These are phyloP conservation scores for Mycena venus DNA, from an alignment of 768 basidiomycete genomes.

Conservation along the genomic window DNA sequence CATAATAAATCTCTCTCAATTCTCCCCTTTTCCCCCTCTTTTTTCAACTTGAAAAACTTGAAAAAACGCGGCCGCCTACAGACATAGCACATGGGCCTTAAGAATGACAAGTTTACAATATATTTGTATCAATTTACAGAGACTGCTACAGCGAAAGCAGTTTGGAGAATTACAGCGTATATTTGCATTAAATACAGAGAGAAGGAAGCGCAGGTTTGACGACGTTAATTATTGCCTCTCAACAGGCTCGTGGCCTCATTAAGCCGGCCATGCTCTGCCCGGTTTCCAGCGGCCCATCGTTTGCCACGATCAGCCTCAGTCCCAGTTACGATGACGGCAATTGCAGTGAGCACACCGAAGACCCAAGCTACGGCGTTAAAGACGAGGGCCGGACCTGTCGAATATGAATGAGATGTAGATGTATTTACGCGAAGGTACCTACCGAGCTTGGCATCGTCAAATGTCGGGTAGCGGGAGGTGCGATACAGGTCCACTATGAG, in stretches of 20 bases:
- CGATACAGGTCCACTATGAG: slow-evolving; percentile 75
- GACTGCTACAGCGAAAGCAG: too few relatives aligned
- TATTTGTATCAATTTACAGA: too few relatives aligned
- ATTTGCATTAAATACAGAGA: slow-evolving; percentile 22
- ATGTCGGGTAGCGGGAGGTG: slow-evolving; percentile 59
- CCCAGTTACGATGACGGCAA: slow-evolving; percentile 73
- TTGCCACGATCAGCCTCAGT: slow-evolving; percentile 72
- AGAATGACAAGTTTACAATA: too few relatives aligned
- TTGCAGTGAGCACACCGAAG: slow-evolving; percentile 62
- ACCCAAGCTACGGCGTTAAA: slow-evolving; percentile 75
- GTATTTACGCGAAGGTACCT: slow-evolving; percentile 30
- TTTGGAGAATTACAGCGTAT: slow-evolving; percentile 1
- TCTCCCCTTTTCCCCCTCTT: too few relatives aligned
- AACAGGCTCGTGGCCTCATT: slow-evolving; percentile 58
- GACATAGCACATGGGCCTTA: too few relatives aligned
- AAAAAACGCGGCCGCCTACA: too few relatives aligned
- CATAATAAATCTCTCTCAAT: too few relatives aligned
- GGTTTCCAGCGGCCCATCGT: slow-evolving; percentile 83
- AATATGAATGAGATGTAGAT: background rate
- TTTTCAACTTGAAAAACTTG: too few relatives aligned
- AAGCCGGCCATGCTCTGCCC: slow-evolving; percentile 46
- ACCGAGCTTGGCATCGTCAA: slow-evolving; percentile 75
- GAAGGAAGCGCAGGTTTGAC: background rate
- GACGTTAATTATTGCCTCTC: slow-evolving; percentile 4
- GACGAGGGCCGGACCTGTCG: slow-evolving; percentile 70